Evolutionary conservation across 129 eudicot species (phyloP).

Genomic region (Tagetes erecta): DNA sequence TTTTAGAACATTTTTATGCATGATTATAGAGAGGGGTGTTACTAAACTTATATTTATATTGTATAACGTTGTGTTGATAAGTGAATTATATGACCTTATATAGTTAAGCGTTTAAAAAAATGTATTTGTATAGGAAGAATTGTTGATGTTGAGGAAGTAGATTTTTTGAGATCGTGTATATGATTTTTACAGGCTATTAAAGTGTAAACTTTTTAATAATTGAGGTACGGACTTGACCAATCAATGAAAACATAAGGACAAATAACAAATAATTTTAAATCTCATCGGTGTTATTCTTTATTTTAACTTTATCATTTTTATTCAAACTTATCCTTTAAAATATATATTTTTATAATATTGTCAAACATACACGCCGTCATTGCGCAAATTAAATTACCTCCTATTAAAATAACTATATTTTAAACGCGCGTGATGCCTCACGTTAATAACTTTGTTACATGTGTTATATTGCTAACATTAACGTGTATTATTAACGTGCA

Average conservation of each 20-base stretch:
- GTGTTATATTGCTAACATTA: too few relatives aligned
- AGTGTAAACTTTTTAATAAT: background rate
- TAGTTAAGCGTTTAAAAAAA: too few relatives aligned
- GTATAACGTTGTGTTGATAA: too few relatives aligned
- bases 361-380: slow-evolving; percentile 11
- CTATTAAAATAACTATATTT: too few relatives aligned
- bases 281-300: slow-evolving; percentile 4
- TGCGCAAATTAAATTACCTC: background rate
- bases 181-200: background rate
- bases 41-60: too few relatives aligned
- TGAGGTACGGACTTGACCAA: background rate
- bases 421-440: too few relatives aligned
- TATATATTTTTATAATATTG: background rate
- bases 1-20: too few relatives aligned
- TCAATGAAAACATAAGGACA: slow-evolving; percentile 15
- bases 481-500: too few relatives aligned
- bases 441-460: too few relatives aligned
- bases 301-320: slow-evolving; percentile 16
- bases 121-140: too few relatives aligned
- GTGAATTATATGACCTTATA: too few relatives aligned
- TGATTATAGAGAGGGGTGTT: too few relatives aligned
- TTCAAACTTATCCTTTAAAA: slow-evolving; percentile 14
- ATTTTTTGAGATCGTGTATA: background rate
- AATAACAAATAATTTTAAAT: slow-evolving; percentile 7
- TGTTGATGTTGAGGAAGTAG: background rate